Conservation (phyloP, 257 asterid species). For the Salvia miltiorrhiza region DNA sequence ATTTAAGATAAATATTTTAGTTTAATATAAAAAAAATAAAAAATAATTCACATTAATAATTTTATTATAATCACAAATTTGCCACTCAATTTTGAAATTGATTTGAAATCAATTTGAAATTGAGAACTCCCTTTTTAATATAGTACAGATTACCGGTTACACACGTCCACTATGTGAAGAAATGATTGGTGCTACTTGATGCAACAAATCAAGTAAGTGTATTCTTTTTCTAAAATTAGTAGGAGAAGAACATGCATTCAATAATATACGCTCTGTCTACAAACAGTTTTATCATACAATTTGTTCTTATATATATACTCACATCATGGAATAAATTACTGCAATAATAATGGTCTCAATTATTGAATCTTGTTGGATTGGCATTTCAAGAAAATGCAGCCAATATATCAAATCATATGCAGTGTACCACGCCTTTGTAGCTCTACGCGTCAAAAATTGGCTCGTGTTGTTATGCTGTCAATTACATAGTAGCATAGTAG, state of each 20-base stretch:
- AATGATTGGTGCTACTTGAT: not conserved
- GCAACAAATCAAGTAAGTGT: not conserved
- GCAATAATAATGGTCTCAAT: not conserved
- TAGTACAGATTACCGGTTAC: too few relatives aligned
- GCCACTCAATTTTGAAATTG: too few relatives aligned
- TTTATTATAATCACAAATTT: too few relatives aligned
- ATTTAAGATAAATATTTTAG: too few relatives aligned
- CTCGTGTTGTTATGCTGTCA: not conserved
- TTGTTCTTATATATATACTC: not conserved
- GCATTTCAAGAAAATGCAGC: not conserved
- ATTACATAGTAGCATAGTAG: not conserved
- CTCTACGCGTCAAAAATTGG: not conserved
- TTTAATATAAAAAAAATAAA: too few relatives aligned
- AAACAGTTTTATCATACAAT: not conserved
- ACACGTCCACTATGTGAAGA: too few relatives aligned
- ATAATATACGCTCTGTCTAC: not conserved
- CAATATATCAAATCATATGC: not conserved
- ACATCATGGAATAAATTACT: not conserved
- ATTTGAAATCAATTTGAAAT: too few relatives aligned
- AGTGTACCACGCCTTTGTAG: not conserved
- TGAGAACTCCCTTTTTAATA: too few relatives aligned
- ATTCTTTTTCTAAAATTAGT: not conserved
- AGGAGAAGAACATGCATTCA: not conserved
- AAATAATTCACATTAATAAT: too few relatives aligned
- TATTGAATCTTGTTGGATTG: not conserved